Conservation (phyloP, 345 rosid species). For the Eucalyptus erythrocorys region DNA sequence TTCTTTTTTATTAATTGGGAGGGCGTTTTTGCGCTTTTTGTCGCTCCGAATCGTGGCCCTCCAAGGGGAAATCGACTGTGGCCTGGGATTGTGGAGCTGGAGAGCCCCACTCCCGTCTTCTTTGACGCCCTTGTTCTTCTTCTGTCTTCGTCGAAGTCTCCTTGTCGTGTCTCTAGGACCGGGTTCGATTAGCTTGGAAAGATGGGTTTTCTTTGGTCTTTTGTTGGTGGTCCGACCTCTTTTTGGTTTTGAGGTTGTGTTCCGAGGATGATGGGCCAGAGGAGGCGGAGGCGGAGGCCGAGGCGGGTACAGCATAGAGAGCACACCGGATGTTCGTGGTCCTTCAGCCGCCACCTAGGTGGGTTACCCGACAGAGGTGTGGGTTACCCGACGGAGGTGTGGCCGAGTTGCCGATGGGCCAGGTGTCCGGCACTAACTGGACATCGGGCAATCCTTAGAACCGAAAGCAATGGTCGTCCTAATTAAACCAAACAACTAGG, state of each 20-base stretch:
- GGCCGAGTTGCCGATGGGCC: neutral
- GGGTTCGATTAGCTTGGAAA: neutral
- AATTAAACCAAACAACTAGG: accelerated
- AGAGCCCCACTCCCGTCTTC: neutral
- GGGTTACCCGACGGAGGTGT: neutral
- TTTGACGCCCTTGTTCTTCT: neutral
- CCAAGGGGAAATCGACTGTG: neutral
- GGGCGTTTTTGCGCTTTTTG: neutral
- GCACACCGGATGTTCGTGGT: neutral
- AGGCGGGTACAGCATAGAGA: neutral
- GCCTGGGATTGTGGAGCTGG: neutral
- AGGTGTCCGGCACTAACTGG: neutral
- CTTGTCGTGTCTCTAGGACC: neutral
- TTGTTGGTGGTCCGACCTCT: neutral
- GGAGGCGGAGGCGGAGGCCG: neutral
- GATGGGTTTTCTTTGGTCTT: neutral
- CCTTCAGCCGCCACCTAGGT: neutral
- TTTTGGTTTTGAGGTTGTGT: neutral
- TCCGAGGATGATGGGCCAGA: neutral
- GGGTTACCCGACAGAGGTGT: neutral
- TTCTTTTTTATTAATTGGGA: neutral
- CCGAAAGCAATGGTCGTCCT: neutral
- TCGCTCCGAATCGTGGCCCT: neutral
- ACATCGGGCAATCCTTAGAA: neutral
- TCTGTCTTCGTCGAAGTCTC: neutral